phyloP scores from a whole-genome alignment of 2,329 filamentous ascomycete species.

The Monosporascus sp. region DNA sequence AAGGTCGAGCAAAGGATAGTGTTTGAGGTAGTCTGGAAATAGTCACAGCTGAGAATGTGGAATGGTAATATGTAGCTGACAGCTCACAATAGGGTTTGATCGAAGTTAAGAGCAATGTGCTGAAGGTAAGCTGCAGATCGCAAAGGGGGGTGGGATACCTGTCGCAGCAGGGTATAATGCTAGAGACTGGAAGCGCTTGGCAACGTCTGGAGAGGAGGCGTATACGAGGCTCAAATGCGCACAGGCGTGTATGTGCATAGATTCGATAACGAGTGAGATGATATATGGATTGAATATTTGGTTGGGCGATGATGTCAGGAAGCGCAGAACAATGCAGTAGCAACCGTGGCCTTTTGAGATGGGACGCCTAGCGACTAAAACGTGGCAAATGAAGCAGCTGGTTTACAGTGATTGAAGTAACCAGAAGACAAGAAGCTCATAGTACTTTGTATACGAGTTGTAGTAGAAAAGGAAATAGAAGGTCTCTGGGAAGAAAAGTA shows the following conservation, averaged over 20 bases:
- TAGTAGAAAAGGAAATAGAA: constrained; percentile 3
- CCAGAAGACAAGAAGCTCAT: background rate
- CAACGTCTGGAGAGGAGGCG: no score
- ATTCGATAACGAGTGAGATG: no score
- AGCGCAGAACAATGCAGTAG: constrained; percentile 8
- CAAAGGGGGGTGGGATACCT: background rate
- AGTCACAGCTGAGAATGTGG: background rate
- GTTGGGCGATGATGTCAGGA: constrained; percentile 1
- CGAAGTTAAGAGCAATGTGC: no score
- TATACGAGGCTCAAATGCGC: no score
- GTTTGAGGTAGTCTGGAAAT: background rate
- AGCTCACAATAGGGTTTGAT: no score
- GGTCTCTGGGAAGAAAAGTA: no score
- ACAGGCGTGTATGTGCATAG: no score
- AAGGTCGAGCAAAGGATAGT: background rate
- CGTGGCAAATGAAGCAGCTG: constrained; percentile 5
- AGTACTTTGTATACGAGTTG: background rate
- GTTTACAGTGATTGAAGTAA: background rate
- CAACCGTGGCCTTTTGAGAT: constrained; percentile 20
- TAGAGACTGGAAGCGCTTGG: no score
- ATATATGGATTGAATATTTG: background rate
- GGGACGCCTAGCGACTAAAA: constrained; percentile 7
- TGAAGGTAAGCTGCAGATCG: background rate
- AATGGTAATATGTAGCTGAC: no score
- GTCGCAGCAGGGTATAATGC: no score